Evolutionary conservation across 2,329 filamentous ascomycete species (phyloP).

Genomic region (Neofusicoccum parvum): DNA sequence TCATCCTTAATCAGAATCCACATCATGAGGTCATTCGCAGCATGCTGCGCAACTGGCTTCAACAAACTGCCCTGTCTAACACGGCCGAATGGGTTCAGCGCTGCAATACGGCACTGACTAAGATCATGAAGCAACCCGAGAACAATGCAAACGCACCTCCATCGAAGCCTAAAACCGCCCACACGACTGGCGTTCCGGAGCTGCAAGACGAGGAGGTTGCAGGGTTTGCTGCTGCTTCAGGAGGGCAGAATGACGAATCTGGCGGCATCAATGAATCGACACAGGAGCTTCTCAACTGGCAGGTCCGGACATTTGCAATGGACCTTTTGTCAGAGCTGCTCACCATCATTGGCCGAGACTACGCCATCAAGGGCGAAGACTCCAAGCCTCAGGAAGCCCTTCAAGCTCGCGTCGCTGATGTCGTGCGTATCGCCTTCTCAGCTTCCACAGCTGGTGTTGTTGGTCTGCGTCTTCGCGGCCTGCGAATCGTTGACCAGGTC

Average conservation of each 20-base stretch:
- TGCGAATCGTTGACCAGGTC: constrained; percentile 92
- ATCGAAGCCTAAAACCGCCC: constrained; percentile 41
- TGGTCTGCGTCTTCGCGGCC: constrained; percentile 83
- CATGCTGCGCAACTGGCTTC: constrained; percentile 90
- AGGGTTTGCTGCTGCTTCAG: constrained; percentile 80
- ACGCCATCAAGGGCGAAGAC: constrained; percentile 70
- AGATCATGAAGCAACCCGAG: constrained; percentile 61
- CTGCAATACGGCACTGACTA: constrained; percentile 85
- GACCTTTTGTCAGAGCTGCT: constrained; percentile 84
- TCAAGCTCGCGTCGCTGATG: constrained; percentile 83
- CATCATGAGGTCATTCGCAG: constrained; percentile 79
- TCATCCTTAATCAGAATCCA: constrained; percentile 77
- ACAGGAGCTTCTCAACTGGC: constrained; percentile 91
- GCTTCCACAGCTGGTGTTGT: constrained; percentile 93
- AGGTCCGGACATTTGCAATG: constrained; percentile 93
- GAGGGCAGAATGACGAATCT: constrained; percentile 52
- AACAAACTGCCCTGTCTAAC: constrained; percentile 80
- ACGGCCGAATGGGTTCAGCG: constrained; percentile 85
- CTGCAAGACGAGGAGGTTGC: constrained; percentile 95
- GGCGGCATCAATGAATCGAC: constrained; percentile 49
- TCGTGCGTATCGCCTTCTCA: constrained; percentile 95
- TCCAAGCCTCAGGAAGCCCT: constrained; percentile 76
- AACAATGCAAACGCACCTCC: constrained; percentile 52
- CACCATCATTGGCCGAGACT: constrained; percentile 74
- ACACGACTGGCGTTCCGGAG: constrained; percentile 62